phyloP scores from a whole-genome alignment of 768 basidiomycete genomes.

The Boletus tylopilopsis region DNA sequence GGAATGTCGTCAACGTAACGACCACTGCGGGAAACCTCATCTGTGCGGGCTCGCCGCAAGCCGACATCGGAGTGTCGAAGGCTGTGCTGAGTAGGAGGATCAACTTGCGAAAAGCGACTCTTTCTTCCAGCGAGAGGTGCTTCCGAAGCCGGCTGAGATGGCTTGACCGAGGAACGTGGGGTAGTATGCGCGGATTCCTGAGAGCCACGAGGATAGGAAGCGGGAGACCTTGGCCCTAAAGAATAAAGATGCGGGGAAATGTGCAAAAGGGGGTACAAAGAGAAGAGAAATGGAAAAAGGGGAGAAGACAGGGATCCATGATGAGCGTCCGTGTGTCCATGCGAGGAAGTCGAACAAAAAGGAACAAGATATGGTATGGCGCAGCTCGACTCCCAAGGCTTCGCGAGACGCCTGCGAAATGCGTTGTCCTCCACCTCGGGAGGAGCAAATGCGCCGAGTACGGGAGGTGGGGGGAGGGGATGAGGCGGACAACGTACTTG shows the following conservation, averaged over 20 bases:
- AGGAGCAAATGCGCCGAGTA: slow-evolving; percentile 36
- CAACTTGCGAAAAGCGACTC: slow-evolving; percentile 25
- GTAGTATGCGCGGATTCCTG: slow-evolving; percentile 18
- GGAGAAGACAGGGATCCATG: slow-evolving; percentile 35
- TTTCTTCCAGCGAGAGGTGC: slow-evolving; percentile 6
- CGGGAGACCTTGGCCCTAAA: slow-evolving; percentile 42
- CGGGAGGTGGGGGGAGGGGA: slow-evolving; percentile 35
- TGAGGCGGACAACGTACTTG: slow-evolving; percentile 48
- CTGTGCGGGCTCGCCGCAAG: slow-evolving; percentile 16
- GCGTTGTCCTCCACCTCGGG: slow-evolving; percentile 35
- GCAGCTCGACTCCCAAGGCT: slow-evolving; percentile 44
- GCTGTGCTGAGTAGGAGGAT: slow-evolving; percentile 8
- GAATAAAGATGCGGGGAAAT: slow-evolving; percentile 32
- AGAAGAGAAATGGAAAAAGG: slow-evolving; percentile 29
- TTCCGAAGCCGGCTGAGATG: slow-evolving; percentile 14
- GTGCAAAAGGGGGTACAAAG: slow-evolving; percentile 28
- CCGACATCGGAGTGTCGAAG: slow-evolving; percentile 12
- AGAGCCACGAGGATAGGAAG: slow-evolving; percentile 30
- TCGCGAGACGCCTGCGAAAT: slow-evolving; percentile 37
- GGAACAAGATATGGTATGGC: slow-evolving; percentile 28
- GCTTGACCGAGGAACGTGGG: slow-evolving; percentile 12
- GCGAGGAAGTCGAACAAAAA: slow-evolving; percentile 38
- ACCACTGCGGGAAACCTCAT: slow-evolving; percentile 14
- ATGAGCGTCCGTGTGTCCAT: slow-evolving; percentile 41
- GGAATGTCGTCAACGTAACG: slow-evolving; percentile 16